Evolutionary conservation across 352 stramenopile genomes (phyloP), one percentile per base, ranked within the genome.

Genomic region (Pythium pyrilobum): DNA sequence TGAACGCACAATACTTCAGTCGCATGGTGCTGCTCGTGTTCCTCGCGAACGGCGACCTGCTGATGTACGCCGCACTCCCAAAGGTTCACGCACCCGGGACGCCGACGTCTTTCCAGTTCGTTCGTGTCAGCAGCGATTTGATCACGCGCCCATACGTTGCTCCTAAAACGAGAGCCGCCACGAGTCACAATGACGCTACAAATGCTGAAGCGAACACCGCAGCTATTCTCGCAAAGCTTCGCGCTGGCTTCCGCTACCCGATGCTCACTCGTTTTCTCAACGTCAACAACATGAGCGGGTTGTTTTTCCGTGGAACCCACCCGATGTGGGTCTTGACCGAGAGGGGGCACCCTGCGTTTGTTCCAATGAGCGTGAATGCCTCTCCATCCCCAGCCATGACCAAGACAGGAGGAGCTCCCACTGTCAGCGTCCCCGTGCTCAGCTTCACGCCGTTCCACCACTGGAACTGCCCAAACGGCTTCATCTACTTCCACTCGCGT

Each of bases 381-480:
- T 69, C 72, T 9, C 51, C 63, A 6, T 51, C 60, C 2, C 59
- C 61, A 20, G 31, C 56, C 7, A 34, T 51, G 15, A 38, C 61
- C 15, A 76, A 67, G 41, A 52, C 48, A 2, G 23, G 53, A 2
- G 23, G 53, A 38, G 60, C 64, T 10, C 76, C 69, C 0, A 58
- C 56, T 25, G 70, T 89, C 16, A 85, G 71, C 15, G 80, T 95
- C 1, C 84, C 84, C 1, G 82, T 95, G n/a, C 67, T 93, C 41
- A 89, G 81, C 56, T 92, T 90, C 50, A 93, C 84, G 27, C 75
- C 82, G 1, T 95, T 95, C 59, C 80, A 95, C 29, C 84, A 95
- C 46, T 91, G 80, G 81, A 93, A 95, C 51, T 95, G 82, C 38
- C 84, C 84, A 2, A 86, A 90, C 51, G 84, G 84, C 0, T 95